Evolutionary conservation across 768 basidiomycete genomes (phyloP).

Genomic region (Lactarius quietus): DNA sequence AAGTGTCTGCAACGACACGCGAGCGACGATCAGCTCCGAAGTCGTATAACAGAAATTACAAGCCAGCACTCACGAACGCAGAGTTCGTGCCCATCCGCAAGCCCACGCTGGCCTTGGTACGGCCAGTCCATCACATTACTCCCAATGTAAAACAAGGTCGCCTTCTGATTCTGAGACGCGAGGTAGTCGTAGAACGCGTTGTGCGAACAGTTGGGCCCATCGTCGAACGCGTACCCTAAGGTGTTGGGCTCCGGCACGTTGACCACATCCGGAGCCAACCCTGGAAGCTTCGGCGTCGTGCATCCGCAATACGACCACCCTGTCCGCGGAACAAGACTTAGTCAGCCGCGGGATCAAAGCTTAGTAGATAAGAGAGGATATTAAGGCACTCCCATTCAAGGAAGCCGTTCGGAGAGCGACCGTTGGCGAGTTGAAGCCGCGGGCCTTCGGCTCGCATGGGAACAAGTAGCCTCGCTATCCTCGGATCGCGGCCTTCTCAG

Average conservation of each 20-base stretch:
- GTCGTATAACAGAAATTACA: neutral
- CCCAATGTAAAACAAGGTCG: slow-evolving; percentile 62
- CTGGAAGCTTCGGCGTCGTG: slow-evolving; percentile 43
- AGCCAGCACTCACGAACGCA: slow-evolving; percentile 44
- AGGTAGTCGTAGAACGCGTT: slow-evolving; percentile 60
- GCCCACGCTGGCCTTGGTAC: slow-evolving; percentile 49
- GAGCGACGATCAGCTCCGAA: neutral
- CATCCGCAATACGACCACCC: slow-evolving; percentile 48
- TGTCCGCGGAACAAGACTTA: neutral
- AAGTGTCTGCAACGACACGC: slow-evolving; percentile 34
- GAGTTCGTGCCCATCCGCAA: slow-evolving; percentile 56
- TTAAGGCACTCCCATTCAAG: neutral
- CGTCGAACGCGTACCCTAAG: slow-evolving; percentile 59
- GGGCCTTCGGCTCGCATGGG: neutral
- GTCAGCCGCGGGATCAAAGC: neutral
- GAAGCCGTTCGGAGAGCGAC: neutral
- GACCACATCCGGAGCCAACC: slow-evolving; percentile 43
- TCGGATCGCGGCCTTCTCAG: neutral
- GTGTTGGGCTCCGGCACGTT: slow-evolving; percentile 55
- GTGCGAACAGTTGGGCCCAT: slow-evolving; percentile 63
- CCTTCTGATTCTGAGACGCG: slow-evolving; percentile 51
- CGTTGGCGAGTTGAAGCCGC: neutral
- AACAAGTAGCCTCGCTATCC: neutral
- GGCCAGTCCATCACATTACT: slow-evolving; percentile 57
- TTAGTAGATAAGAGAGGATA: neutral